These are phyloP conservation scores for Craterostigma plantagineum DNA, from an alignment of 257 asterid genomes.

Conservation along the genomic window DNA sequence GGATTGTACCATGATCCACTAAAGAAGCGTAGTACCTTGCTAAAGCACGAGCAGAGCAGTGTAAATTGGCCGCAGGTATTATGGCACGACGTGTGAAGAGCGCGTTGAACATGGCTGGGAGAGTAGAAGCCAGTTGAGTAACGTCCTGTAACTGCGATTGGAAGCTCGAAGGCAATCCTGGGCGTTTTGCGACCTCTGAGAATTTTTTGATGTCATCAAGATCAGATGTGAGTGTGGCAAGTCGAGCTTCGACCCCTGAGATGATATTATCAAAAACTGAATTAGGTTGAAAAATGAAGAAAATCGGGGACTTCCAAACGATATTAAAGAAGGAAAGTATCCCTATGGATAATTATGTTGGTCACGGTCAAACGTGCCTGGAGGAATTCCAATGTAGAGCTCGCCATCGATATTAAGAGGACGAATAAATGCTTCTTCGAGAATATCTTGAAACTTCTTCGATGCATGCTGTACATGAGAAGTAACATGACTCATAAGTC, in stretches of 20 bases:
- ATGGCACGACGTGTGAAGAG: constrained; percentile 75
- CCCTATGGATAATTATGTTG: no score
- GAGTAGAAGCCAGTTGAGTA: constrained; percentile 32
- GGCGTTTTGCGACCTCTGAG: constrained; percentile 26
- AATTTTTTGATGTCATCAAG: constrained; percentile 51
- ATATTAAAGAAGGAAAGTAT: no score
- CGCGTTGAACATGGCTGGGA: constrained; percentile 64
- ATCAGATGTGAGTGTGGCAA: constrained; percentile 73
- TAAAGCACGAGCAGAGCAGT: constrained; percentile 96
- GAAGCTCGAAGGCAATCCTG: constrained; percentile 59
- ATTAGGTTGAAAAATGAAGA: no score
- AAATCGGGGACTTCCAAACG: no score
- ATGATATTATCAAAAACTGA: background rate
- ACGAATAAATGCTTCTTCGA: constrained; percentile 64
- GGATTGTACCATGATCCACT: constrained; percentile 47
- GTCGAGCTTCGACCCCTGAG: constrained; percentile 90
- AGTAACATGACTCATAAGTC: constrained; percentile 2
- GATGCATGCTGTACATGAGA: constrained; percentile 52
- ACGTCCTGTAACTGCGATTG: constrained; percentile 52
- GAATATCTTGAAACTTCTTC: constrained; percentile 69
- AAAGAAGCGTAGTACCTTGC: constrained; percentile 94
- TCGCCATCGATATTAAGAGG: constrained; percentile 79
- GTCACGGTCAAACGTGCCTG: constrained; percentile 49
- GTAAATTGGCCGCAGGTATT: constrained; percentile 81
- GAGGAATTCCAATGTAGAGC: constrained; percentile 92